Conservation (phyloP, 2,329 filamentous ascomycete genomes). For the Colletotrichum incanum region DNA sequence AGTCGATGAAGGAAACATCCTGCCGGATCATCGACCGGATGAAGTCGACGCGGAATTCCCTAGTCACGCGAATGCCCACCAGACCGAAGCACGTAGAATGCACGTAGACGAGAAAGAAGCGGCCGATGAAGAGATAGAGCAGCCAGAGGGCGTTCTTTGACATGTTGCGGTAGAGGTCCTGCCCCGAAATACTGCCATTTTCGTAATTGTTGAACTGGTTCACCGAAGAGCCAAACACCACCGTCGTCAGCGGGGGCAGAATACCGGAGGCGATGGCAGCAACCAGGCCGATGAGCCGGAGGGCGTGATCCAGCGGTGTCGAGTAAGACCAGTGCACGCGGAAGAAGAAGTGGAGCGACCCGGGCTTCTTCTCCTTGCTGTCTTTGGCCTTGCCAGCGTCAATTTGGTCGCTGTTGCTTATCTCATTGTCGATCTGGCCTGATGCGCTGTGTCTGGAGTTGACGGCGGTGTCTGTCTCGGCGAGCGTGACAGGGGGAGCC, state of each 20-base stretch:
- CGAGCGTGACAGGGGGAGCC: neutral
- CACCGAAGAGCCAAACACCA: slow-evolving; percentile 11
- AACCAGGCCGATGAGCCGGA: neutral
- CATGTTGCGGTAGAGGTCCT: neutral
- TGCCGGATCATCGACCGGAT: neutral
- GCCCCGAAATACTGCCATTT: neutral
- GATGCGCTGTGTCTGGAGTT: neutral
- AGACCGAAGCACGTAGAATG: neutral
- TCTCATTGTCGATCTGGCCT: neutral
- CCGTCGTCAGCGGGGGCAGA: neutral
- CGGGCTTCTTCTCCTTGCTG: neutral
- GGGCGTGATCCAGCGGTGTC: neutral
- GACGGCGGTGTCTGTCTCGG: slow-evolving; percentile 4
- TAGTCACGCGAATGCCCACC: neutral
- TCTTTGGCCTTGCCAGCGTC: neutral
- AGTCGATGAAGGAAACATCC: slow-evolving; percentile 9
- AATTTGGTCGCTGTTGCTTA: neutral
- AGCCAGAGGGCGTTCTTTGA: neutral
- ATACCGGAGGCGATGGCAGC: slow-evolving; percentile 6
- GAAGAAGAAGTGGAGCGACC: slow-evolving; percentile 5
- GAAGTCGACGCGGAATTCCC: neutral
- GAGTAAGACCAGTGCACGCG: slow-evolving; percentile 6
- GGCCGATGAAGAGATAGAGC: slow-evolving; percentile 2
- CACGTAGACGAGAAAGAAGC: neutral
- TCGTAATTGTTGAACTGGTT: neutral